A percentile compares a stretch with the other conserved stretches of the same genome.
phyloP scores from a whole-genome alignment of 2,329 filamentous ascomycete genomes.

The Claviceps pazoutovae region DNA sequence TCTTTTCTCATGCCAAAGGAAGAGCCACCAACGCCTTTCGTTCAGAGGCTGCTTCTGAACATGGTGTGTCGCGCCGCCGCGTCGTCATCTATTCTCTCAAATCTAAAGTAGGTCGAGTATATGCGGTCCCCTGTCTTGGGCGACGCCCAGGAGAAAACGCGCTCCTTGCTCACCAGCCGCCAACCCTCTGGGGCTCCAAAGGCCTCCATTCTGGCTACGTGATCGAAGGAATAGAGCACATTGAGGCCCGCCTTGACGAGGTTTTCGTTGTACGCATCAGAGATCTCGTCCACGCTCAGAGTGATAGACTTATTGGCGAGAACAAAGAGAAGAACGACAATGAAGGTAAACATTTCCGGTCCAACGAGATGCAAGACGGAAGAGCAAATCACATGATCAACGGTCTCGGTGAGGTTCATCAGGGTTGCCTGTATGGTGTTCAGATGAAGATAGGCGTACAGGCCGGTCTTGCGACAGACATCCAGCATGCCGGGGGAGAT shows the following conservation, averaged over 20 bases:
- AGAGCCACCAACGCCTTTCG: too few species aligned
- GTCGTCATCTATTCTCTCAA: not conserved
- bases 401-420: not conserved
- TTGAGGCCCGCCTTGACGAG: not conserved
- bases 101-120: not conserved
- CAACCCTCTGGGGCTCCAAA: not conserved
- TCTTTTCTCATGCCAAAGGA: too few species aligned
- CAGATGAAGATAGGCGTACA: not conserved
- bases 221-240: not conserved
- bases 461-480: not conserved
- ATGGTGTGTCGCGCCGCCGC: not conserved
- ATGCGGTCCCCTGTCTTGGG: not conserved
- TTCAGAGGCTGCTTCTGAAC: not conserved
- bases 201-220: not conserved
- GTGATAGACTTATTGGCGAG: slow-evolving; percentile 1
- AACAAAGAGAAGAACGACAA: not conserved
- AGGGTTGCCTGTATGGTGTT: not conserved
- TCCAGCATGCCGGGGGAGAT: not conserved
- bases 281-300: not conserved
- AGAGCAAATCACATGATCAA: not conserved
- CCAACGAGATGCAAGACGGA: not conserved
- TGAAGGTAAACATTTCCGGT: not conserved
- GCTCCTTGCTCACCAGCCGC: not conserved
- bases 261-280: not conserved
- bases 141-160: not conserved